These are phyloP conservation scores for Huntiella bhutanensis DNA, from an alignment of 2,329 filamentous ascomycete genomes.

Conservation along the genomic window DNA sequence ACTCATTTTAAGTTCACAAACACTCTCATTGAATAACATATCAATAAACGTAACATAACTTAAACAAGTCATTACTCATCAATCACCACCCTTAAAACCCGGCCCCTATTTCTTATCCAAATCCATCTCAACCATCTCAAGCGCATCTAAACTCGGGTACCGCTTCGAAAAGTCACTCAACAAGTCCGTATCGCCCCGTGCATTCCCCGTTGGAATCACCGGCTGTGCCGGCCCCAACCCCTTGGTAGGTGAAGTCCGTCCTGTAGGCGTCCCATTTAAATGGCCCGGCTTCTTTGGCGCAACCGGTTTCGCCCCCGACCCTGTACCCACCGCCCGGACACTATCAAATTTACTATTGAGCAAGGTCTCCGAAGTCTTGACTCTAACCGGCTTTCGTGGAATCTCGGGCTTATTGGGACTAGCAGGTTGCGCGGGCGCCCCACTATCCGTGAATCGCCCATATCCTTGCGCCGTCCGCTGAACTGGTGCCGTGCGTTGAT, in stretches of 20 bases:
- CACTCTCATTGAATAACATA: no score
- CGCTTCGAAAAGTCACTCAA: slow-evolving; percentile 57
- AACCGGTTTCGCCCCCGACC: slow-evolving; percentile 22
- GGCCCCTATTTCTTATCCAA: slow-evolving; percentile 17
- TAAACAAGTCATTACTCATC: slow-evolving; percentile 1
- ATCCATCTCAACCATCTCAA: slow-evolving; percentile 75
- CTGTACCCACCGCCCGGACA: background rate
- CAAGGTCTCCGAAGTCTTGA: slow-evolving; percentile 9
- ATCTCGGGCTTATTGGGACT: slow-evolving; percentile 2
- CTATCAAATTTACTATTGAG: slow-evolving; percentile 13
- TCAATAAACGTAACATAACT: no score
- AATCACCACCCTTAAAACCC: background rate
- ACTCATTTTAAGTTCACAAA: no score
- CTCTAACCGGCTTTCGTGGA: slow-evolving; percentile 7
- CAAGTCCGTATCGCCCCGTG: slow-evolving; percentile 41
- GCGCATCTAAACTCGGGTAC: slow-evolving; percentile 65
- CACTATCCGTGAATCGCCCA: slow-evolving; percentile 57
- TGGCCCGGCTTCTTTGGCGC: slow-evolving; percentile 44
- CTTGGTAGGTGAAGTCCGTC: slow-evolving; percentile 14
- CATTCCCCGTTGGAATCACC: slow-evolving; percentile 25
- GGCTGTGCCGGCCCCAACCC: slow-evolving; percentile 25
- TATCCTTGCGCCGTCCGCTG: slow-evolving; percentile 72
- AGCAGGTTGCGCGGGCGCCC: background rate
- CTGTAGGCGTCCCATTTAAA: slow-evolving; percentile 35
- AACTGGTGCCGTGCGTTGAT: slow-evolving; percentile 36